phyloP scores from a whole-genome alignment of 2,329 filamentous ascomycete species.

The Rhytidhysteron rufulum region DNA sequence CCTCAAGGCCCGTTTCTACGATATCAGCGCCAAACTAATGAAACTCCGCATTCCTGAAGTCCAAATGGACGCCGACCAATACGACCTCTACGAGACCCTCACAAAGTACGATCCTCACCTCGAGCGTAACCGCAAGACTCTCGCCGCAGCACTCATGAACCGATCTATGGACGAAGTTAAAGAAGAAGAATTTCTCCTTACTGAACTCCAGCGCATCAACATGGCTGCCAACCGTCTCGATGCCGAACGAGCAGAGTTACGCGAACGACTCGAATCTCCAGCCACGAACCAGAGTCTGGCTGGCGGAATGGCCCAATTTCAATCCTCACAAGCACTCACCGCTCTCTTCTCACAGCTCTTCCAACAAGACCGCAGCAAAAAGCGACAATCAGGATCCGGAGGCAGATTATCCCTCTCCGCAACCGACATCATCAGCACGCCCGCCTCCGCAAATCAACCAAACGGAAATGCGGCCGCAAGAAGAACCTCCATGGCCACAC shows the following conservation, averaged over 20 bases:
- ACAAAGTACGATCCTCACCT: slow-evolving; percentile 77
- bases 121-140: slow-evolving; percentile 77
- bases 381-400: slow-evolving; percentile 54
- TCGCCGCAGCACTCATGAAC: slow-evolving; percentile 74
- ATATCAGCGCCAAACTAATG: slow-evolving; percentile 59
- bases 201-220: slow-evolving; percentile 89
- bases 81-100: slow-evolving; percentile 78
- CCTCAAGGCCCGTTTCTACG: slow-evolving; percentile 87
- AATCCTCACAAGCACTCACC: slow-evolving; percentile 74
- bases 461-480: slow-evolving; percentile 24
- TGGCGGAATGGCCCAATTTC: slow-evolving; percentile 56
- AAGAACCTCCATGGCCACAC: slow-evolving; percentile 42
- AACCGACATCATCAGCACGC: slow-evolving; percentile 35
- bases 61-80: slow-evolving; percentile 80
- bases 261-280: slow-evolving; percentile 81
- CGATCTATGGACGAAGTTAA: slow-evolving; percentile 82
- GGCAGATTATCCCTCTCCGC: slow-evolving; percentile 36
- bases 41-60: slow-evolving; percentile 37
- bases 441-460: slow-evolving; percentile 26
- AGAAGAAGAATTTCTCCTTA: slow-evolving; percentile 84
- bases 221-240: slow-evolving; percentile 81
- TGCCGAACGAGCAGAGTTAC: slow-evolving; percentile 82
- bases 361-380: slow-evolving; percentile 81
- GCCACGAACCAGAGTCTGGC: slow-evolving; percentile 46
- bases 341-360: slow-evolving; percentile 79